These are phyloP conservation scores for Sporisorium scitamineum DNA, from an alignment of 1,284 basidiomycete species.

Conservation along the genomic window DNA sequence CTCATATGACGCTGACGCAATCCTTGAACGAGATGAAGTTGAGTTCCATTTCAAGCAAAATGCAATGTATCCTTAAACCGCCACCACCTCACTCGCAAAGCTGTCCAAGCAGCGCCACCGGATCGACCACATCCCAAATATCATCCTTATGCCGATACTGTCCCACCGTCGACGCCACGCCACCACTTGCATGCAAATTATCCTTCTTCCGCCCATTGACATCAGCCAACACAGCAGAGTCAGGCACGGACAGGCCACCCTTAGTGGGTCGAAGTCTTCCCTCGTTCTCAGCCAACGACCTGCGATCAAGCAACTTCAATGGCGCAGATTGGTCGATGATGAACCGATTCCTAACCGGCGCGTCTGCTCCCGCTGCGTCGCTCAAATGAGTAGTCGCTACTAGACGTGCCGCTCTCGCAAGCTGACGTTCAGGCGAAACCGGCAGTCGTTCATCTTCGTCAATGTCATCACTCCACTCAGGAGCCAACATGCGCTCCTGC, in stretches of 20 bases:
- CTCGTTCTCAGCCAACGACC: constrained; percentile 50
- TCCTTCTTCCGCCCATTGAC: constrained; percentile 48
- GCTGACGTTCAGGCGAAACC: constrained; percentile 24
- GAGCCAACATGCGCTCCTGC: constrained; percentile 60
- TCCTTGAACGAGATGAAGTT: no score
- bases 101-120: constrained; percentile 57
- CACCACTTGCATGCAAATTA: not conserved
- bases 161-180: not conserved
- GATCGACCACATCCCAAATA: constrained; percentile 66
- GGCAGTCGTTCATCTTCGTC: constrained; percentile 15
- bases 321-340: constrained; percentile 63
- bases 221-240: constrained; percentile 28
- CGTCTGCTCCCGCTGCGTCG: constrained; percentile 10
- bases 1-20: not conserved
- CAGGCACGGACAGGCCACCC: constrained; percentile 41
- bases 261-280: constrained; percentile 33
- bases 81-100: constrained; percentile 33
- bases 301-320: constrained; percentile 59
- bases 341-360: constrained; percentile 49
- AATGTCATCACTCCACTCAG: constrained; percentile 52
- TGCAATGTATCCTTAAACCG: not conserved
- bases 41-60: not conserved
- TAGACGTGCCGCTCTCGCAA: constrained; percentile 28
- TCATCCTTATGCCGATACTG: constrained; percentile 54
- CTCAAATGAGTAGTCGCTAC: constrained; percentile 58